phyloP scores from a whole-genome alignment of 805 yeast species.

The Lachancea meyersii region DNA sequence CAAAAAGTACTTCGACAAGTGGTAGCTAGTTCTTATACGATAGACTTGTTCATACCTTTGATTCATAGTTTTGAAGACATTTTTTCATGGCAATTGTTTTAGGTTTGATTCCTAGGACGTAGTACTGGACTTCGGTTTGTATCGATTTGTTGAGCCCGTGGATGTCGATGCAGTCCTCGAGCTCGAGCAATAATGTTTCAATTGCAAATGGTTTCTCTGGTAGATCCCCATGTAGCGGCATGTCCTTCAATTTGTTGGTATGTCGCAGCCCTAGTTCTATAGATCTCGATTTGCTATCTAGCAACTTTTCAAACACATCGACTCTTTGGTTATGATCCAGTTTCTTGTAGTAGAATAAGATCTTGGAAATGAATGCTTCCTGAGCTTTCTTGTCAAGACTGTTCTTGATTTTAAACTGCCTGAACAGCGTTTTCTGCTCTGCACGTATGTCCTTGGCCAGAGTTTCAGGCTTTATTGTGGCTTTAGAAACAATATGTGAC shows the following conservation, averaged over 20 bases:
- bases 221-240: conserved; percentile 6
- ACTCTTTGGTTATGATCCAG: conserved; percentile 16
- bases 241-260: conserved; percentile 4
- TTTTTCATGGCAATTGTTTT: conserved; percentile 15
- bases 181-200: conserved; percentile 20
- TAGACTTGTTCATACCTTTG: background rate
- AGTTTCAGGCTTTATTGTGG: conserved; percentile 17
- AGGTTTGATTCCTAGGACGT: conserved; percentile 24
- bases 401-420: conserved; percentile 20
- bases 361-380: conserved; percentile 20
- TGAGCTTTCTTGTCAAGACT: conserved; percentile 22
- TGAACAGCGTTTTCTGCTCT: conserved; percentile 21
- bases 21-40: background rate
- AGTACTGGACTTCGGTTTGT: conserved; percentile 17
- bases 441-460: conserved; percentile 24
- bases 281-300: conserved; percentile 8
- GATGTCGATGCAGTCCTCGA: conserved; percentile 20
- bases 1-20: background rate
- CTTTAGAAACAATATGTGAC: conserved; percentile 28
- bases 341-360: conserved; percentile 27
- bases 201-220: conserved; percentile 15
- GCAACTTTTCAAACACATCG: conserved; percentile 12
- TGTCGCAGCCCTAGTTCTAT: conserved; percentile 6
- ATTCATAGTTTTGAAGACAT: conserved; percentile 3
- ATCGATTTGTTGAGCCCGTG: conserved; percentile 6